Base-by-base conservation (phyloP, 2,329 filamentous ascomycete genomes). In the Beauveria bassiana region DNA sequence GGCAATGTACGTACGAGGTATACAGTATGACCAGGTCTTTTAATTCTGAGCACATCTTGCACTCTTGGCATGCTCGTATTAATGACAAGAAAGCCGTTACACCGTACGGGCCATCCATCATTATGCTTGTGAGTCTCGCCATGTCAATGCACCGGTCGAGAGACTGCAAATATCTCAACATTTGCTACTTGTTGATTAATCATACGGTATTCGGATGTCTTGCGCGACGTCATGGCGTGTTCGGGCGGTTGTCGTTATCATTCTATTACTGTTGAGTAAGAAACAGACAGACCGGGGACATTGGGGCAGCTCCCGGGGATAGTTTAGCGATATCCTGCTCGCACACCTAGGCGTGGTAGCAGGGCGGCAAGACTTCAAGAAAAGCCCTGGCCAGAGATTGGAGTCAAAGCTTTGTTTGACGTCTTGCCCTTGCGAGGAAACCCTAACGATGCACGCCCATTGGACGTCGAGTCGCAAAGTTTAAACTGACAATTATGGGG, bases 401-500 rank as follows among this genome's bases (percentile, higher is more conserved):
- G 5, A 31, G 56, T 59, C 56, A 51, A 59, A 59, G 56, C 56
- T 58, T 7, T 46, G 42, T n/a, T 59, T 31, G 16, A 18, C 14
- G 4, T 16, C 45, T 20, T 28, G 10, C 20, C 56, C 31, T 46
- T 42, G 16, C 9, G 26, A 24, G 14, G 24, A 20, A 51, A 22
- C 49, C 38, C 20, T 16, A 12, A 18, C 20, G 43, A 22, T 22
- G 18, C 10, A 5, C 24, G 8, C 20, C 9, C 12, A n/a, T 43
- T 52, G 47, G 38, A 43, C 38, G 24, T 47, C 56, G 43, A 43
- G 34, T 9, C 20, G 10, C 34, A 43, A 59, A 58, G 45, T 45
- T 59, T 10, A 52, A 59, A 24, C 22, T 52, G 56, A 3, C 18
- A 52, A 51, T 51, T 43, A 52, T 59, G 56, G 56, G 56, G 56